Conservation (phyloP, 768 basidiomycete genomes). For the Rhizopogon rudus region DNA sequence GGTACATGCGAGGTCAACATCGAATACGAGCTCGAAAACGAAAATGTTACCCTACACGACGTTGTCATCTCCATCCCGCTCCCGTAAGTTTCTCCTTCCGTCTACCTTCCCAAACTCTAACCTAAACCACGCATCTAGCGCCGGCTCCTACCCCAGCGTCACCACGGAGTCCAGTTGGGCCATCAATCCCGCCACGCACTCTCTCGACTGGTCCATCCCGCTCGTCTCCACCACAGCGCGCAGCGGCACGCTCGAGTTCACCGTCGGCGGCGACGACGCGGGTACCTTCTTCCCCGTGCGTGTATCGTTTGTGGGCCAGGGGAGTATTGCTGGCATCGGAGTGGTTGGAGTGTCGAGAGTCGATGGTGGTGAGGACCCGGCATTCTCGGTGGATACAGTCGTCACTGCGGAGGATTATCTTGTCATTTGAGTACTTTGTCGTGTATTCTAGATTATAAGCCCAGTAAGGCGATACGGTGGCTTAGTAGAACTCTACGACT, state of each 20-base stretch:
- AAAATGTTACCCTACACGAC: constrained; percentile 74
- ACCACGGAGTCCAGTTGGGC: constrained; percentile 75
- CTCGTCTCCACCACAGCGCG: constrained; percentile 56
- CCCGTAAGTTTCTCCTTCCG: constrained; percentile 52
- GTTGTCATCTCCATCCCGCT: constrained; percentile 89
- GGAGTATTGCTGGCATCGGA: constrained; percentile 74
- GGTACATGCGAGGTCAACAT: constrained; percentile 95
- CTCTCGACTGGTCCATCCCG: constrained; percentile 83
- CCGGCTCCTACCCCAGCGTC: constrained; percentile 83
- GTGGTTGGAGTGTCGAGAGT: constrained; percentile 56
- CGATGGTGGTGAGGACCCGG: constrained; percentile 41
- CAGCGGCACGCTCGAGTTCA: constrained; percentile 90
- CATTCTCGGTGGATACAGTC: constrained; percentile 53
- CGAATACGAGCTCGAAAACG: constrained; percentile 94
- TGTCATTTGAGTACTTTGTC: constrained; percentile 34
- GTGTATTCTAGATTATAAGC: background rate
- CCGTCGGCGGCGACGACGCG: constrained; percentile 76
- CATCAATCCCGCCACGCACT: constrained; percentile 72
- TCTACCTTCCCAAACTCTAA: background rate
- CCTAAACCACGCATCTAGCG: constrained; percentile 31
- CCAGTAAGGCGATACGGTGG: background rate
- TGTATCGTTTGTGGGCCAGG: constrained; percentile 75
- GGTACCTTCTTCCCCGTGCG: constrained; percentile 91
- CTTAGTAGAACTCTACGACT: no score
- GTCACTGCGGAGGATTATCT: constrained; percentile 52